Evolutionary conservation across 768 basidiomycete genomes (phyloP), one percentile per base, ranked within the genome.

Genomic region (Tricholomella constricta): DNA sequence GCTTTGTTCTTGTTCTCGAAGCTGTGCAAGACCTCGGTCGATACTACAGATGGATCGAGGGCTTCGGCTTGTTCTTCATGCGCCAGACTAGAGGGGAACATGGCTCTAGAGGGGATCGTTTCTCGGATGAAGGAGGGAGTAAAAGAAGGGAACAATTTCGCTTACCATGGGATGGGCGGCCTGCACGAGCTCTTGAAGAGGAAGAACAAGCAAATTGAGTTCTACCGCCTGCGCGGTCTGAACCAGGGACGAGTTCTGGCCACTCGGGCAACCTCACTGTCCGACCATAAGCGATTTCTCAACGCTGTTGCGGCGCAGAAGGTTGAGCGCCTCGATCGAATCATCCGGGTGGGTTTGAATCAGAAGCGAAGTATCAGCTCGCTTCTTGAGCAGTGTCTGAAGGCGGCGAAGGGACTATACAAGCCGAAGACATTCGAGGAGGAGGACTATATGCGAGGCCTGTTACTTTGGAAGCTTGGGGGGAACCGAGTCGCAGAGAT

Each of bases 261-360:
- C 5, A 32, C 10, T 1, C 35, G 49, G 17, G 44, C 34, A 1
- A 35, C 46, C 0, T 45, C 41, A n/a, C 43, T 63, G 2, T 35
- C 49, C n/a, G 51, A 54, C 4, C 55, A 63, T 40, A 63, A 63
- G 43, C 47, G 54, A 22, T 49, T 60, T 11, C 29, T 56, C 23
- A 42, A 60, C 27, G 56, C 59, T 3, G 36, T 63, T 27, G 56
- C 45, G 1, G 52, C 48, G 45, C 55, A 60, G 3, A 43, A 52
- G 4, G 55, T 60, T 6, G 40, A 56, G 10, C 49, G 55, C 1
- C 51, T 68, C 5, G 57, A 56, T 8, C 43, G 45, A 2, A 36
- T 60, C 9, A 31, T 63, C 1, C 45, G 27, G 1, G 54, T 54
- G 37, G 52, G 48, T 6, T 8, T 57, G 20, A 43, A 46, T 15